Evolutionary conservation across 176 grass and related monocot genomes (phyloP).

Genomic region (Raddia guianensis): DNA sequence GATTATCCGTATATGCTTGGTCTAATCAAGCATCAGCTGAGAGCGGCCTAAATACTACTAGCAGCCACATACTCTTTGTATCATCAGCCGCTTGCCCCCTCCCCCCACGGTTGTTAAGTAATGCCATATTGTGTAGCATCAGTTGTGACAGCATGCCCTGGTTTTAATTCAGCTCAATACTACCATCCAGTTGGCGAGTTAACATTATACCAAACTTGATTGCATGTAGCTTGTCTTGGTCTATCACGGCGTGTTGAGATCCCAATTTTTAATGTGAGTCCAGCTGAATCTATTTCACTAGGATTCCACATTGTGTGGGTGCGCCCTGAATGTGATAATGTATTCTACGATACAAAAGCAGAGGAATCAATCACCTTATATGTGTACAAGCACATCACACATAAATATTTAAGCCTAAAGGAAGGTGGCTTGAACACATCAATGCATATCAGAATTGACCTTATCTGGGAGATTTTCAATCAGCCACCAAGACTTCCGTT

Average conservation of each 20-base stretch:
- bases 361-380: not conserved
- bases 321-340: slow-evolving; percentile 8
- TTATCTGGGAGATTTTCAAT: not conserved
- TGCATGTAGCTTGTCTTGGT: slow-evolving; percentile 36
- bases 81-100: slow-evolving; percentile 23
- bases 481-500: not conserved
- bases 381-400: slow-evolving; percentile 9
- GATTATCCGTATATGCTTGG: slow-evolving; percentile 3
- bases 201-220: slow-evolving; percentile 41
- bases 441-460: slow-evolving; percentile 10
- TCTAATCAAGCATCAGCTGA: slow-evolving; percentile 29
- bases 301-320: slow-evolving; percentile 34
- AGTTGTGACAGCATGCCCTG: slow-evolving; percentile 38
- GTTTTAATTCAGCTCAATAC: slow-evolving; percentile 32
- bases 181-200: slow-evolving; percentile 37
- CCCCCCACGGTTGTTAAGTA: slow-evolving; percentile 45
- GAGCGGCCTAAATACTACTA: slow-evolving; percentile 2
- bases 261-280: slow-evolving; percentile 38
- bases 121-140: slow-evolving; percentile 31
- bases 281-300: slow-evolving; percentile 20
- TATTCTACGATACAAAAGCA: slow-evolving; percentile 25
- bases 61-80: not conserved
- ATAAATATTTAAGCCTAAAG: not conserved
- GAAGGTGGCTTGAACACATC: slow-evolving; percentile 31
- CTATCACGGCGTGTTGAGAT: slow-evolving; percentile 28